Evolutionary conservation across 225 moss, liverwort and hornwort genomes (phyloP), one percentile per base, ranked within the genome.

Genomic region (Pseudoscleropodium purum): DNA sequence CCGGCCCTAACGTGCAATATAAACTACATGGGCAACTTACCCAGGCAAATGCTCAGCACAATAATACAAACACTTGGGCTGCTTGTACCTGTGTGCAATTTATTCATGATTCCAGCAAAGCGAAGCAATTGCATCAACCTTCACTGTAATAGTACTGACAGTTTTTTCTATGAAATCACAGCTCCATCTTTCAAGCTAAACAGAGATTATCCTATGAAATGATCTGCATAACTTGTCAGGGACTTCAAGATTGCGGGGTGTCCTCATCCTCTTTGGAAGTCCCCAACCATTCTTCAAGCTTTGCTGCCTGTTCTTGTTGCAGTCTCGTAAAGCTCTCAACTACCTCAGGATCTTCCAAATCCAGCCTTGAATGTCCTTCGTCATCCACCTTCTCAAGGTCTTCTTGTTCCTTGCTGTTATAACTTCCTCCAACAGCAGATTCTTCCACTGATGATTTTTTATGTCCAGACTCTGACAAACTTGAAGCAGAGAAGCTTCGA

Each of bases 251-350:
- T 37, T 89, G 29, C 26, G 86, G 75, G 45, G 85, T 62, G n/a
- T 74, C 45, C 61, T 80, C 80, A 62, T 86, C 86, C 60, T 92
- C 88, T 69, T 93, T 91, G 43, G 91, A 83, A 78, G 91, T 90
- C 65, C 91, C 92, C 86, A 95, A 88, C 95, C 95, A 95, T 65
- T 92, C 95, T 92, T 95, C 95, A 59, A 95, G 90, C 80, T 95
- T 94, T 73, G 94, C 94, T 81, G 93, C 94, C 66, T 95, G 95
- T 87, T 94, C 94, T 52, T 90, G 91, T 91, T 94, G 95, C 80
- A 95, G 78, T 84, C 88, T 95, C 64, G 88, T 88, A 83, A 88
- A 95, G 89, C 90, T 93, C 86, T 95, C 93, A 78, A 93, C 91
- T 52, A 93, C 93, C 85, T 92, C 77, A 41, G 94, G 92, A 64